Base-by-base conservation (phyloP, 140 eudicot genomes). In the Senecio squalidus region DNA sequence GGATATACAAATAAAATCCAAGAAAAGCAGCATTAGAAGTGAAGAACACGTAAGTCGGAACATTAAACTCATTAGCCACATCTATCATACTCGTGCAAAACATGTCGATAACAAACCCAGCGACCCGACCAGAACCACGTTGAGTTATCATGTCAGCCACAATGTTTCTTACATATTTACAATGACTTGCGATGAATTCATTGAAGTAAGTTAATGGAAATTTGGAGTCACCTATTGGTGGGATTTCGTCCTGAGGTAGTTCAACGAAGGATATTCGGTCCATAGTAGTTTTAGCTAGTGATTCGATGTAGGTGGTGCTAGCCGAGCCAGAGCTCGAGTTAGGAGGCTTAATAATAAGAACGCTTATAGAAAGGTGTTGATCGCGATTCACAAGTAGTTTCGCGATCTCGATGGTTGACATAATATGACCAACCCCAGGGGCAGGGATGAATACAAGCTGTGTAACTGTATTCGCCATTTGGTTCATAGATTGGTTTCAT, bases 31-130 rank as follows among this genome's bases (percentile, higher is more conserved):
- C 80, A 46, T 55, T 45, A 55, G 72, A 69, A 22, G 76, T 70
- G 5, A 55, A 76, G 68, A 69, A 76, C 14, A 70, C 59, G 29
- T 66, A 77, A n/a, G 69, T 44, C 4, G 83, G 83, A 18, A 72
- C 33, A 4, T 55, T 54, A 17, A 77, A 58, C 57, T 77, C 79
- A 24, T 72, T 56, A 1, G 79, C 83, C 16, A 78, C 67, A 23
- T 72, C 79, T 4, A 68, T 73, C 73, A 67, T 54, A 51, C 38
- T 4, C 23, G 68, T 20, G 15, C 73, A 67, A 11, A 78, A 41
- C 65, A 78, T 46, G 51, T 78, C 83, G 16, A 78, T 11, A 21
- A 78, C 64, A 1, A 78, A 70, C 46, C 77, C 81, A 6, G 60
- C 53, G 3, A 71, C 27, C 25, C 36, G 71, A 18, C 29, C 21